Conservation (phyloP, 768 basidiomycete species). For the Hortiboletus campestris region DNA sequence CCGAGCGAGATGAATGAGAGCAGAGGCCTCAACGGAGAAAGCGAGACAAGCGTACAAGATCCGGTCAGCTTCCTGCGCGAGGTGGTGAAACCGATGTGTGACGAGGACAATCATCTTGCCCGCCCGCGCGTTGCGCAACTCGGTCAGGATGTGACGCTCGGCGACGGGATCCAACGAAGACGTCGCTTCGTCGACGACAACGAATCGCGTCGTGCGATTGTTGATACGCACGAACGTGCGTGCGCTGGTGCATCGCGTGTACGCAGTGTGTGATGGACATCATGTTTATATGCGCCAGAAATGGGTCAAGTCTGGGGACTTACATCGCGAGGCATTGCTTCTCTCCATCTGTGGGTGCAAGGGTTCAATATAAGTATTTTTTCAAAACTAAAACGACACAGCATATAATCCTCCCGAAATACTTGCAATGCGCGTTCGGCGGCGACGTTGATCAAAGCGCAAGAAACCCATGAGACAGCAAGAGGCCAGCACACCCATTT, state of each 20-base stretch:
- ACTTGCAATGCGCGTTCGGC: conserved; percentile 23
- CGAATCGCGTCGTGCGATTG: conserved; percentile 38
- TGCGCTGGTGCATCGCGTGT: conserved; percentile 30
- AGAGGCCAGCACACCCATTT: conserved; percentile 13
- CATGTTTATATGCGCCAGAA: neutral
- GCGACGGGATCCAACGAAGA: conserved; percentile 55
- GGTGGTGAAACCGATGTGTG: conserved; percentile 52
- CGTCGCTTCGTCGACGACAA: conserved; percentile 59
- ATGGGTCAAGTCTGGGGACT: conserved; percentile 15
- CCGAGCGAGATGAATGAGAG: neutral
- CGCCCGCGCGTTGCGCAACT: conserved; percentile 35
- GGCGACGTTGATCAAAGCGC: conserved; percentile 22
- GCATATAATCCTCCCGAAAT: neutral
- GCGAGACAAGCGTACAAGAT: conserved; percentile 42
- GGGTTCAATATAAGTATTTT: neutral
- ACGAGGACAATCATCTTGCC: conserved; percentile 57
- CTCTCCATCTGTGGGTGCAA: conserved; percentile 37
- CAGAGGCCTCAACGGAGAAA: too few species aligned
- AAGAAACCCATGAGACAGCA: conserved; percentile 30
- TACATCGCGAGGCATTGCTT: conserved; percentile 50
- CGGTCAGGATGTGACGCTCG: conserved; percentile 47
- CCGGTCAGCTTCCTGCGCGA: conserved; percentile 48
- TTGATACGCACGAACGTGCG: conserved; percentile 44
- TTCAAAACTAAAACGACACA: too few species aligned
- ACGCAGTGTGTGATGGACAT: too few species aligned